phyloP scores from a whole-genome alignment of 345 rosid genomes.

The Capsella bursapastoris region DNA sequence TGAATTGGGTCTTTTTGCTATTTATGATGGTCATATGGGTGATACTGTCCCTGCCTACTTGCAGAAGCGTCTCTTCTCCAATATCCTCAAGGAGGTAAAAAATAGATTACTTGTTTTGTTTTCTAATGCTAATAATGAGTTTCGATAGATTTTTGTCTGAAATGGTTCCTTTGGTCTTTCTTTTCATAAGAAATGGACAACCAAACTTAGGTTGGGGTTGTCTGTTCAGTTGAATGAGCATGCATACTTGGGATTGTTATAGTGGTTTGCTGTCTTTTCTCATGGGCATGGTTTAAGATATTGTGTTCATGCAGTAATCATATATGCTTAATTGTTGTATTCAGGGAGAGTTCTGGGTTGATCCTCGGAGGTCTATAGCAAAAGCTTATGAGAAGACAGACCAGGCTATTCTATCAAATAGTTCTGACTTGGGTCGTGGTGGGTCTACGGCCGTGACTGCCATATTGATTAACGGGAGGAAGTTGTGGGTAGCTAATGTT shows the following conservation, averaged over 20 bases:
- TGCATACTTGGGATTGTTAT: not conserved
- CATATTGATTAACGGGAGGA: conserved; percentile 63
- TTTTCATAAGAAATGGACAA: too few species aligned
- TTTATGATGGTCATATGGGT: conserved; percentile 87
- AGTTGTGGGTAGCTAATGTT: conserved; percentile 72
- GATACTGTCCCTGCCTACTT: conserved; percentile 66
- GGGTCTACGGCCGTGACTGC: conserved; percentile 90
- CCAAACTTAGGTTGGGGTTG: not conserved
- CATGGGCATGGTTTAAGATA: not conserved
- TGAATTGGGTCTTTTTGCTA: conserved; percentile 75
- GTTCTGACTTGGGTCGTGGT: conserved; percentile 74
- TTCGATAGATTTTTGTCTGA: too few species aligned
- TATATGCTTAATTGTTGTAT: not conserved
- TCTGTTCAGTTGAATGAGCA: conserved; percentile 10
- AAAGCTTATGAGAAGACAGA: conserved; percentile 84
- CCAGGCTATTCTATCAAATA: conserved; percentile 69
- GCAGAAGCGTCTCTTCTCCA: conserved; percentile 69
- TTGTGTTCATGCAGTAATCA: not conserved
- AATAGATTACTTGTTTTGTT: not conserved
- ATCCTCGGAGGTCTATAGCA: conserved; percentile 62
- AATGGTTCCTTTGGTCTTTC: too few species aligned
- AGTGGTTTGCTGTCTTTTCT: not conserved
- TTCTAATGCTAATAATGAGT: too few species aligned
- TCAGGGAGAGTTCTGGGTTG: conserved; percentile 78
- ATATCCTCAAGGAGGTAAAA: conserved; percentile 74